Evolutionary conservation across 2,329 filamentous ascomycete species (phyloP).

Genomic region (Calonectria hongkongensis): DNA sequence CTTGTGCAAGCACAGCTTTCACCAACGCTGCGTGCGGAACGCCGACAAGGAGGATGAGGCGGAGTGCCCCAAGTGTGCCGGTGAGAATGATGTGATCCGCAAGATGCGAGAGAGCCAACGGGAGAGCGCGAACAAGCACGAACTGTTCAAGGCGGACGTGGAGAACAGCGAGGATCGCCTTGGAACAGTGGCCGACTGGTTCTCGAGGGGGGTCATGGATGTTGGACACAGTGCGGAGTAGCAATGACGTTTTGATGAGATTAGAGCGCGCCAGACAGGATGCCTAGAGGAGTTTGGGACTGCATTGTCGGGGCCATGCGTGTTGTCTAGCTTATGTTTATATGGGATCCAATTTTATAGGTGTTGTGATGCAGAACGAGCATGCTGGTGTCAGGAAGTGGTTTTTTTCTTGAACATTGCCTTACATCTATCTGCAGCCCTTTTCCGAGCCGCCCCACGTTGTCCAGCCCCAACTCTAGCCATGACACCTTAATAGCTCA

Average conservation of each 20-base stretch:
- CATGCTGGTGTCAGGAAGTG: neutral
- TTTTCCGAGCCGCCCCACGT: conserved; percentile 43
- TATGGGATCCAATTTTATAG: conserved; percentile 31
- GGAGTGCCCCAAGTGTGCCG: conserved; percentile 91
- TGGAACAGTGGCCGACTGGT: conserved; percentile 94
- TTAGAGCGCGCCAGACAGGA: conserved; percentile 29
- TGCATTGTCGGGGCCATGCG: conserved; percentile 30
- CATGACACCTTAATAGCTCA: conserved; percentile 30
- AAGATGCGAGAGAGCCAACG: conserved; percentile 91
- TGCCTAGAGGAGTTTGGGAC: conserved; percentile 49
- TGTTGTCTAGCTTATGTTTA: conserved; percentile 26
- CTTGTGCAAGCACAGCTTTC: conserved; percentile 97
- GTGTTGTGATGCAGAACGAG: conserved; percentile 36
- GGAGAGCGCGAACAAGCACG: conserved; percentile 90
- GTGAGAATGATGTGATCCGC: conserved; percentile 89
- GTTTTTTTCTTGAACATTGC: neutral
- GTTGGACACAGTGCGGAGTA: conserved; percentile 64
- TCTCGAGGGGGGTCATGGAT: conserved; percentile 92
- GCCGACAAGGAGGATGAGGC: conserved; percentile 75
- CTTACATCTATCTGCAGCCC: neutral
- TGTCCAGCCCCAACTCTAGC: conserved; percentile 14
- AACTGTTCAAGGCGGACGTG: conserved; percentile 89
- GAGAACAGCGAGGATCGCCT: conserved; percentile 87
- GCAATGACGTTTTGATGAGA: conserved; percentile 31
- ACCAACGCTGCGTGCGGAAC: conserved; percentile 86